phyloP scores from a whole-genome alignment of 129 eudicot genomes.

The Glebionis coronaria region DNA sequence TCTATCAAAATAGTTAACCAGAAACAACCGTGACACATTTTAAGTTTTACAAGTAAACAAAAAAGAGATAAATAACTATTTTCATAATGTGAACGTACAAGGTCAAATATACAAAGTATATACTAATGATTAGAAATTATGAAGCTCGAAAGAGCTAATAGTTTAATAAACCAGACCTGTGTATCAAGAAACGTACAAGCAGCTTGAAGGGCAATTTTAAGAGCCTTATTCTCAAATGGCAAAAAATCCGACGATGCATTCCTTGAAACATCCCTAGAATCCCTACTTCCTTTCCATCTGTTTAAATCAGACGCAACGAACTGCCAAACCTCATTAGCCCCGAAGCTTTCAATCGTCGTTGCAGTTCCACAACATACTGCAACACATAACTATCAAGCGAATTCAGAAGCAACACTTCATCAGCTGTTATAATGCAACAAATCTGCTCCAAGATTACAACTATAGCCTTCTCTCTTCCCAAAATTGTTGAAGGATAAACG shows the following conservation, averaged over 20 bases:
- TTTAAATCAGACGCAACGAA: conserved; percentile 39
- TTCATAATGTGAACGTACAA: no score
- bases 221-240: conserved; percentile 90
- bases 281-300: conserved; percentile 49
- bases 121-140: no score
- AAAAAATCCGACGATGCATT: conserved; percentile 63
- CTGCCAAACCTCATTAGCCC: conserved; percentile 68
- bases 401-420: conserved; percentile 79
- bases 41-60: no score
- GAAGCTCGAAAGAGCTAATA: no score
- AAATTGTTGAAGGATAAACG: conserved; percentile 84
- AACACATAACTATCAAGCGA: conserved; percentile 79
- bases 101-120: no score
- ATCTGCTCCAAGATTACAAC: conserved; percentile 96
- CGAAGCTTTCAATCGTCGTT: conserved; percentile 53
- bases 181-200: conserved; percentile 91
- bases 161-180: conserved; percentile 49
- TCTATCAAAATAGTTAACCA: neutral
- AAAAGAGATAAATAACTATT: no score
- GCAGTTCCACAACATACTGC: conserved; percentile 87
- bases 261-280: conserved; percentile 45
- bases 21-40: neutral
- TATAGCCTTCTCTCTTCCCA: conserved; percentile 96
- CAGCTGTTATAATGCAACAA: conserved; percentile 88
- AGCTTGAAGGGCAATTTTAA: conserved; percentile 89